Evolutionary conservation across 192 early-diverging fungal genomes (phyloP).

Genomic region (Coemansia sp.): DNA sequence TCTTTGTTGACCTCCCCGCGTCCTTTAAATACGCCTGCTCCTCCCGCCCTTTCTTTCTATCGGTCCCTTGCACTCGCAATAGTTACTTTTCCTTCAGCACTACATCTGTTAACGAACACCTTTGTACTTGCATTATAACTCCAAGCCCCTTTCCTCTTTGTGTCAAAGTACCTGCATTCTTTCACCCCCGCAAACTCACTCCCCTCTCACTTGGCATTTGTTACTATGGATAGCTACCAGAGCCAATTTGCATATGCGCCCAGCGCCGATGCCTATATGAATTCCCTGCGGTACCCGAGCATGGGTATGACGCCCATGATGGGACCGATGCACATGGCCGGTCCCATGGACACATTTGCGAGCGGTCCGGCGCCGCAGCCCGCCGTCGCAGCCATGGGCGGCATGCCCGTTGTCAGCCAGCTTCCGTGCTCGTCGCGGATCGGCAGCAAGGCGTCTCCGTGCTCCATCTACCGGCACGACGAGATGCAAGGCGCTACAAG

Average conservation of each 20-base stretch:
- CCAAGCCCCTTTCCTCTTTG: conserved; percentile 10
- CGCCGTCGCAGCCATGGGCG: conserved; percentile 1
- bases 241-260: conserved; percentile 51
- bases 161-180: conserved; percentile 8
- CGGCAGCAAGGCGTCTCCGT: conserved; percentile 25
- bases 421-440: conserved; percentile 18
- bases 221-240: conserved; percentile 45
- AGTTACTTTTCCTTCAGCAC: conserved; percentile 8
- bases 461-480: conserved; percentile 48
- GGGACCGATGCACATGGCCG: conserved; percentile 28
- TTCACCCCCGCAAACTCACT: not conserved
- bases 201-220: not conserved
- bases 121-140: conserved; percentile 12
- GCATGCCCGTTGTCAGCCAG: conserved; percentile 10
- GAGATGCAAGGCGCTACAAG: conserved; percentile 12
- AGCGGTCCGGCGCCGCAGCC: not conserved
- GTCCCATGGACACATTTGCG: conserved; percentile 12
- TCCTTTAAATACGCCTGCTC: conserved; percentile 11
- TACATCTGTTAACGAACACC: conserved; percentile 16
- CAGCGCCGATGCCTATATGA: conserved; percentile 40
- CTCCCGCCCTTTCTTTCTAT: not conserved
- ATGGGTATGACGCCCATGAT: conserved; percentile 44
- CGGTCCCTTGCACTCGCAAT: conserved; percentile 3
- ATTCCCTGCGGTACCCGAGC: conserved; percentile 27
- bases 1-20: not conserved